phyloP scores from a whole-genome alignment of 306 rosid species.

The Quercus engelmannii region DNA sequence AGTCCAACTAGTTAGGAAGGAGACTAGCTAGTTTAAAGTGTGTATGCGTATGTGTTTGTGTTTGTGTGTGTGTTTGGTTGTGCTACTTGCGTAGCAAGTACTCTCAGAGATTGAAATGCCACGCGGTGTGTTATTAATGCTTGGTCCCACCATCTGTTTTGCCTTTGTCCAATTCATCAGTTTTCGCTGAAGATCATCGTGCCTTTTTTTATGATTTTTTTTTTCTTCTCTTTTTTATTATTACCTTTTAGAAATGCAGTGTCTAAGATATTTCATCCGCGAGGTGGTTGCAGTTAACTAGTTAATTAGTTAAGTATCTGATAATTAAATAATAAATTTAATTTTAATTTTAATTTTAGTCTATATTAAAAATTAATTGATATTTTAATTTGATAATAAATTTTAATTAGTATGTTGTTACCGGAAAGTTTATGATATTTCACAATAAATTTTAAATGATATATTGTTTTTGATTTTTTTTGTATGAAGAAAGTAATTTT shows the following conservation, averaged over 20 bases:
- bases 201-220: background rate
- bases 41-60: background rate
- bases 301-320: accelerated
- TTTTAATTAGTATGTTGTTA: no score
- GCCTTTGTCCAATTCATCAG: slow-evolving; percentile 48
- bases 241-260: no score
- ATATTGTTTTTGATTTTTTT: no score
- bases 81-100: no score
- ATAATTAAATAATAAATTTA: no score
- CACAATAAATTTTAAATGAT: no score
- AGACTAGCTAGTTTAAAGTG: background rate
- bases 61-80: background rate
- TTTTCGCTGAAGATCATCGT: slow-evolving; percentile 44
- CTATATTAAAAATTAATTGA: accelerated
- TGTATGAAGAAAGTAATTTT: no score
- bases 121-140: slow-evolving; percentile 38
- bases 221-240: background rate
- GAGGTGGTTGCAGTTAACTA: no score
- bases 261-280: no score
- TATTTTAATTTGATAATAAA: accelerated
- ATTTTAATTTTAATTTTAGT: no score
- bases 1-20: slow-evolving; percentile 14
- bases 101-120: background rate
- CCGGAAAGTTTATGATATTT: no score
- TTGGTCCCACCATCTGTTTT: slow-evolving; percentile 57